phyloP scores from a whole-genome alignment of 345 rosid species.

The Salix udensis region DNA sequence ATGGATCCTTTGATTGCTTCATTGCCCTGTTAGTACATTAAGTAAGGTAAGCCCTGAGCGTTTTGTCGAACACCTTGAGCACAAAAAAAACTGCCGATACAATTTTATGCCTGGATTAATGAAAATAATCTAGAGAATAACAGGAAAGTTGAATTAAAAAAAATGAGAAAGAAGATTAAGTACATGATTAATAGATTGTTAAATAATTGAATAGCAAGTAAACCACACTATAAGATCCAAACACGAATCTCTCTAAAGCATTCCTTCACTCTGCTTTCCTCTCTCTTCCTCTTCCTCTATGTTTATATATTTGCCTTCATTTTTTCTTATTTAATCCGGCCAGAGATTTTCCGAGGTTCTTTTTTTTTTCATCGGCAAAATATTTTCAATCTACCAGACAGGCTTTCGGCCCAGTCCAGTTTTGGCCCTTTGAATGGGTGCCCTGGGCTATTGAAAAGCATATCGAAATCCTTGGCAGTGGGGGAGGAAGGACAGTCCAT shows the following conservation, averaged over 20 bases:
- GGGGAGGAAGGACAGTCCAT: too few relatives aligned
- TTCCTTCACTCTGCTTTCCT: too few relatives aligned
- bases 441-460: too few relatives aligned
- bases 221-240: neutral
- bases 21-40: slow-evolving; percentile 20
- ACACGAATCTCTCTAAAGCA: too few relatives aligned
- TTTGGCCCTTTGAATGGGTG: neutral
- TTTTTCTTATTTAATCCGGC: too few relatives aligned
- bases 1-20: slow-evolving; percentile 89
- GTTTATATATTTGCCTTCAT: too few relatives aligned
- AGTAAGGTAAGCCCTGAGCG: neutral
- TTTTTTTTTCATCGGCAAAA: neutral
- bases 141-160: neutral
- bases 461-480: too few relatives aligned
- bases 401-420: neutral
- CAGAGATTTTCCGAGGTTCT: neutral
- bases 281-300: too few relatives aligned
- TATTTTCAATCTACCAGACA: neutral
- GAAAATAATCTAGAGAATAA: neutral
- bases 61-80: neutral
- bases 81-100: neutral
- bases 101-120: neutral
- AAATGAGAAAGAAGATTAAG: neutral
- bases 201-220: neutral
- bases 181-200: neutral